Evolutionary conservation across 805 yeast species (phyloP), one percentile per base, ranked within the genome.

Genomic region (Lipomyces yamanashiensis): DNA sequence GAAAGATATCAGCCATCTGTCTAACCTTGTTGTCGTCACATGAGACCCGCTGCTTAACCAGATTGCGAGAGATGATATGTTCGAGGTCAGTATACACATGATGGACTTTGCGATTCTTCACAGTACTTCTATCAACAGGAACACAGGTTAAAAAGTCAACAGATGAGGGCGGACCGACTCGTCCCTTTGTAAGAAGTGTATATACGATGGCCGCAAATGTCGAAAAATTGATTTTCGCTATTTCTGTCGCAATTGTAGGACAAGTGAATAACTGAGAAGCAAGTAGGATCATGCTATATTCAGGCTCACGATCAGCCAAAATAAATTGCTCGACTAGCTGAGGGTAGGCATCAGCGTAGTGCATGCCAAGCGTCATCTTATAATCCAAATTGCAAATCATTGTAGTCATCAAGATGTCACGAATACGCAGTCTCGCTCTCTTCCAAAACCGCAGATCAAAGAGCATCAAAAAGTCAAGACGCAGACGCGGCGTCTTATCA

Each of bases 181-280:
- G 79, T 7, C 85, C 84, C 0, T 76, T 79, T 0, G 91, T 85
- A 21, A 90, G 77, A 69, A 84, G 86, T 1, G 86, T 86, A 70
- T 84, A 86, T 1, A 89, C 80, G 8, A 87, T 77, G 5, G 89
- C 86, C 61, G 88, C 75, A 61, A 89, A 82, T 54, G 85, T 80
- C 1, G 86, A 79, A 21, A 88, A 76, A 65, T 87, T 90, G 70
- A 86, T 88, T 37, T 79, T 75, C 7, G 86, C 80, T 33, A 89
- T 83, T 34, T 84, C 77, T 3, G 81, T 82, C 0, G 96, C 87
- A 67, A 88, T 87, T 0, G 92, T 84, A 0, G 98, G 97, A 59
- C 96, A 88, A 0, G 98, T 92, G 75, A 92, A 92, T 23, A 95
- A 77, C 75, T 95, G 99, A 0, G 93, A 86, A 0, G 96, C 86